A percentile compares a stretch with the other conserved stretches of the same genome.
phyloP scores from a whole-genome alignment of 2,329 filamentous ascomycete genomes.

The Aspergillus pseudoterreus region DNA sequence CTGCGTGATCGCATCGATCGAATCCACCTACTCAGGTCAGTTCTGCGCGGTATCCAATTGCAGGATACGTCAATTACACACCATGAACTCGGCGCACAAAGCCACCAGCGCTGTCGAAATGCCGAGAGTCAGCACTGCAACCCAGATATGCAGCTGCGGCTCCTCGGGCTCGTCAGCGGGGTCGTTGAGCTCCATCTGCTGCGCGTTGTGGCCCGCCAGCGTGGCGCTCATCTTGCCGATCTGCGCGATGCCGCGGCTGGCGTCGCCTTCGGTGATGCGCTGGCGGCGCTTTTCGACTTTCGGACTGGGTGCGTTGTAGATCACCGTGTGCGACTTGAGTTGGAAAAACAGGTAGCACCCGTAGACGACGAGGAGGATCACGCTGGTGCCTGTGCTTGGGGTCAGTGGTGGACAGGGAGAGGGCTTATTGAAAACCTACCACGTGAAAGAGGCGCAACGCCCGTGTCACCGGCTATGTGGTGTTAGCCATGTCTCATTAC shows the following conservation, averaged over 20 bases:
- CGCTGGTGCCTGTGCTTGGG: conserved; percentile 48
- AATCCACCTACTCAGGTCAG: conserved; percentile 37
- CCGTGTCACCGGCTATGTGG: conserved; percentile 21
- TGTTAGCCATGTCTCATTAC: conserved; percentile 3
- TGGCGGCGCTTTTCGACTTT: conserved; percentile 63
- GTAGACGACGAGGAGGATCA: conserved; percentile 84
- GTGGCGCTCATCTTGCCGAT: conserved; percentile 53
- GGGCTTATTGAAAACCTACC: conserved; percentile 15
- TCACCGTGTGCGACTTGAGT: conserved; percentile 73
- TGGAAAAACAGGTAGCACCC: conserved; percentile 84
- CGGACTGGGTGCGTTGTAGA: conserved; percentile 76
- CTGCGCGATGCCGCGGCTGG: conserved; percentile 48
- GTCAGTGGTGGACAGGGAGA: neutral
- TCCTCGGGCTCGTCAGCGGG: conserved; percentile 69
- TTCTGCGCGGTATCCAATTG: neutral
- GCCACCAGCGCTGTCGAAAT: conserved; percentile 76
- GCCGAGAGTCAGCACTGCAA: conserved; percentile 68
- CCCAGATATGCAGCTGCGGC: conserved; percentile 68
- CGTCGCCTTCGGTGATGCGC: conserved; percentile 49
- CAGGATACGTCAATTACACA: conserved; percentile 9
- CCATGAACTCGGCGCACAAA: conserved; percentile 68
- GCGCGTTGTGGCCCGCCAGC: conserved; percentile 48
- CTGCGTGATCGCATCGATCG: conserved; percentile 53
- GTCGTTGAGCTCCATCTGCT: conserved; percentile 47
- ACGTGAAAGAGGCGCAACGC: conserved; percentile 31